phyloP scores from a whole-genome alignment of 768 basidiomycete genomes.

The Candolleomyces eurysporus region DNA sequence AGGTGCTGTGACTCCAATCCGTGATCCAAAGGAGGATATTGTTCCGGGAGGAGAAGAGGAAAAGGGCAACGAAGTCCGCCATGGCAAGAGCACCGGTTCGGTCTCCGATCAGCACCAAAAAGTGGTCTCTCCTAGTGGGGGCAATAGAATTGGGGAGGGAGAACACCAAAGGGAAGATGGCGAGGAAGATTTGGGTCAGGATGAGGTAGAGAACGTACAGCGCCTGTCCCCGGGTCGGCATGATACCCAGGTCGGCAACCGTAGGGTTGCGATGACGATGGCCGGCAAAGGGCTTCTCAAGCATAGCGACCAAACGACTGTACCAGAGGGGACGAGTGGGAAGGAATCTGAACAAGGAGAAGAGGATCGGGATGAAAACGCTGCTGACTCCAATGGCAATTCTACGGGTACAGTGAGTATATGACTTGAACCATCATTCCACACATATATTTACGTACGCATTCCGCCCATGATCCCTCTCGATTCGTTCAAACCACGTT shows the following conservation, averaged over 20 bases:
- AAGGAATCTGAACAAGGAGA: conserved; percentile 9
- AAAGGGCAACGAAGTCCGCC: conserved; percentile 10
- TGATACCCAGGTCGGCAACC: conserved; percentile 1
- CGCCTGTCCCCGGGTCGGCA: conserved; percentile 12
- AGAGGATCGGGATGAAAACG: conserved; percentile 7
- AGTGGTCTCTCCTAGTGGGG: neutral
- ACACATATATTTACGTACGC: neutral
- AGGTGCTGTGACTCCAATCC: conserved; percentile 9
- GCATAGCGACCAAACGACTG: conserved; percentile 7
- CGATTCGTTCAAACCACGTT: conserved; percentile 3
- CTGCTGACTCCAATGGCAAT: conserved; percentile 7
- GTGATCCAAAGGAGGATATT: conserved; percentile 13
- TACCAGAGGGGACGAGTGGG: conserved; percentile 8
- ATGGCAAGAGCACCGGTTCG: conserved; percentile 6
- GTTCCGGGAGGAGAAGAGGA: conserved; percentile 10
- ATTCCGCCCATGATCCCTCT: conserved; percentile 7
- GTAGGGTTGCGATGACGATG: conserved; percentile 4
- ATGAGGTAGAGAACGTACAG: conserved; percentile 13
- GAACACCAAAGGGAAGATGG: conserved; percentile 8
- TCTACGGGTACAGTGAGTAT: neutral
- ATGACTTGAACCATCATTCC: neutral
- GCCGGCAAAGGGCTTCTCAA: conserved; percentile 7
- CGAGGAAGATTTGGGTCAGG: conserved; percentile 6
- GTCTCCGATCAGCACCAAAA: conserved; percentile 4
- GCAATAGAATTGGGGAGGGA: neutral